phyloP scores from a whole-genome alignment of 2,329 filamentous ascomycete species.

The Hypoxylon sp. region DNA sequence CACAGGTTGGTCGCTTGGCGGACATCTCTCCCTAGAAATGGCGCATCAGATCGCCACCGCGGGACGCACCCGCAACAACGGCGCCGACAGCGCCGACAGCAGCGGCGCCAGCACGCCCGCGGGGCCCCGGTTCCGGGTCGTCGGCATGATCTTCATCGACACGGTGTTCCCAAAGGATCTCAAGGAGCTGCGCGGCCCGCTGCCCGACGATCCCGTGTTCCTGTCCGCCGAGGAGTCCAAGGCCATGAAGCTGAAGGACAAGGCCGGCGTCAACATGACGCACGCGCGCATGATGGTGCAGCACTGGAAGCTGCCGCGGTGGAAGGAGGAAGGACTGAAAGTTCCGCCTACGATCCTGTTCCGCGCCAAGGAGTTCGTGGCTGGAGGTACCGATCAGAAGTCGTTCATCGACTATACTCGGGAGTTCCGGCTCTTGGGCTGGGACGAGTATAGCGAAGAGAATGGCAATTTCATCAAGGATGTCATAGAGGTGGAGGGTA shows the following conservation, averaged over 20 bases:
- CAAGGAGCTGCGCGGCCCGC: slow-evolving; percentile 21
- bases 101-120: slow-evolving; percentile 9
- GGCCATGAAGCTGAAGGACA: slow-evolving; percentile 44
- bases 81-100: not conserved
- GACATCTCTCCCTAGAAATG: slow-evolving; percentile 60
- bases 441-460: slow-evolving; percentile 53
- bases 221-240: slow-evolving; percentile 41
- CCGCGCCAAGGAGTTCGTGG: slow-evolving; percentile 54
- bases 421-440: slow-evolving; percentile 55
- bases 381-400: slow-evolving; percentile 40
- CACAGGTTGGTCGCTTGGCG: slow-evolving; percentile 62
- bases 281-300: slow-evolving; percentile 46
- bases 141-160: slow-evolving; percentile 64
- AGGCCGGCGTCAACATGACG: slow-evolving; percentile 46
- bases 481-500: slow-evolving; percentile 59
- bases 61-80: slow-evolving; percentile 35
- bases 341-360: slow-evolving; percentile 56
- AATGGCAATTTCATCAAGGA: slow-evolving; percentile 53
- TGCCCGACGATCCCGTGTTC: slow-evolving; percentile 43
- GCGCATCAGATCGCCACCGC: slow-evolving; percentile 52
- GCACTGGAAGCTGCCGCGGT: slow-evolving; percentile 41
- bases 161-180: slow-evolving; percentile 52
- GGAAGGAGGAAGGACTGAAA: slow-evolving; percentile 26
- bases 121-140: slow-evolving; percentile 48
- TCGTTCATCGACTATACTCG: slow-evolving; percentile 56